phyloP scores from a whole-genome alignment of 208 protist genomes.

The Leishmania major region DNA sequence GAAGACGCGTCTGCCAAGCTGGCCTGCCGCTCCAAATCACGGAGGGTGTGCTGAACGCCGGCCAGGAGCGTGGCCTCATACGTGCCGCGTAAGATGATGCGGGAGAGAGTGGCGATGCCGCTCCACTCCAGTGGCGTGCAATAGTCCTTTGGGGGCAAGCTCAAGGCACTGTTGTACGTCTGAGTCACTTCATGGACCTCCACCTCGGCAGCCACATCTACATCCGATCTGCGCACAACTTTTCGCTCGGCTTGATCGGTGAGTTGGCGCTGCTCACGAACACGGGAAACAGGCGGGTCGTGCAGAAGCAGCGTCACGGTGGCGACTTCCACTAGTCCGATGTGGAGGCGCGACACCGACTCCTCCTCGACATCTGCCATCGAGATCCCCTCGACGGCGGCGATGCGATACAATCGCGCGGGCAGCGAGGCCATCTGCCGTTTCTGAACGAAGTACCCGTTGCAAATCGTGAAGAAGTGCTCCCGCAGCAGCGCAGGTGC shows the following conservation, averaged over 20 bases:
- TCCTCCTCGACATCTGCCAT: not conserved
- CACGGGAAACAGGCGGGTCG: not conserved
- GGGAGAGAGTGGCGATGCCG: slow-evolving; percentile 28
- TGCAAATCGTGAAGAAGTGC: slow-evolving; percentile 36
- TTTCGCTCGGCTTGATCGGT: not conserved
- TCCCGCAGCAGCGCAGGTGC: slow-evolving; percentile 7
- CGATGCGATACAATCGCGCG: slow-evolving; percentile 8
- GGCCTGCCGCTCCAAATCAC: slow-evolving; percentile 15
- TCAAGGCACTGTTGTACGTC: slow-evolving; percentile 57
- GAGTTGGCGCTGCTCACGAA: not conserved
- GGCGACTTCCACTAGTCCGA: slow-evolving; percentile 48
- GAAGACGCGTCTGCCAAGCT: not conserved
- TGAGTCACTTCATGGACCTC: slow-evolving; percentile 42
- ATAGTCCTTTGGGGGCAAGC: slow-evolving; percentile 7
- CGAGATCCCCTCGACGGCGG: not conserved
- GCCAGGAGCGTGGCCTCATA: slow-evolving; percentile 62
- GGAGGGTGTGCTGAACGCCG: slow-evolving; percentile 47
- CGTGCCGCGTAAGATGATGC: slow-evolving; percentile 38
- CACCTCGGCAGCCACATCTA: not conserved
- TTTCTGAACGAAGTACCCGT: slow-evolving; percentile 41
- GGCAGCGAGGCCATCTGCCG: not conserved
- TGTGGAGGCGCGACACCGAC: slow-evolving; percentile 33
- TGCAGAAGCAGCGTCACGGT: slow-evolving; percentile 39
- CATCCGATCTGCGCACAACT: not conserved
- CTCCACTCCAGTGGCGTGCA: not conserved